phyloP scores from a whole-genome alignment of 208 protist genomes.

The Crithidia expoeki region DNA sequence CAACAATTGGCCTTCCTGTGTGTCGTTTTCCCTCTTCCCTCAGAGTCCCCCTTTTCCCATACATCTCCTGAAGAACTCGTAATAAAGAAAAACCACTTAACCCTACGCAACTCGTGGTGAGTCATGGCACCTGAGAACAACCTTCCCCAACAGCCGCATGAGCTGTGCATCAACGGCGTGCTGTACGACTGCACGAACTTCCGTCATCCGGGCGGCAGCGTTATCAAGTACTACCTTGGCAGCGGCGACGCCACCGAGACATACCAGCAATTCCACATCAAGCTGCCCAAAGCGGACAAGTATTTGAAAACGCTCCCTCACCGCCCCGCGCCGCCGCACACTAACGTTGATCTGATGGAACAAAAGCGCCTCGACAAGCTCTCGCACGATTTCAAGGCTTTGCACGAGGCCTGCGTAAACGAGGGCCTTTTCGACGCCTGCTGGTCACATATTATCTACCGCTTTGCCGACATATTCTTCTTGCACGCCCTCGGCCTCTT shows the following conservation, averaged over 20 bases:
- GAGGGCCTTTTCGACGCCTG: conserved; percentile 71
- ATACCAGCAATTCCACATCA: conserved; percentile 73
- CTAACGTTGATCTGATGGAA: conserved; percentile 33
- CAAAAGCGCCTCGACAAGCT: conserved; percentile 58
- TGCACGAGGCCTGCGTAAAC: conserved; percentile 43
- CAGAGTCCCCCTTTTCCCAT: too few relatives aligned
- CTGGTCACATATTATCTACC: conserved; percentile 64
- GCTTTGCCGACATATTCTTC: conserved; percentile 57
- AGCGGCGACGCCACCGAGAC: conserved; percentile 68
- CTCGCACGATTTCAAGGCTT: conserved; percentile 52
- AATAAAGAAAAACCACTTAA: too few relatives aligned
- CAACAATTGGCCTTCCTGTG: too few relatives aligned
- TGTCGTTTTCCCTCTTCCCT: too few relatives aligned
- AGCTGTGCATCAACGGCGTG: conserved; percentile 64
- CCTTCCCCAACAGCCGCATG: conserved; percentile 45
- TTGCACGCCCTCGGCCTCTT: conserved; percentile 57
- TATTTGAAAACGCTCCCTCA: conserved; percentile 53
- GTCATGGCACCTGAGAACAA: conserved; percentile 9
- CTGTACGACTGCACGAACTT: conserved; percentile 76
- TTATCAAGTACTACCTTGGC: conserved; percentile 65
- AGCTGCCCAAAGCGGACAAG: conserved; percentile 52
- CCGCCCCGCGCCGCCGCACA: conserved; percentile 40
- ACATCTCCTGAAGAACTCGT: background rate
- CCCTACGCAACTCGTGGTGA: too few relatives aligned
- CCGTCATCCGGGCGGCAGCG: conserved; percentile 67